Evolutionary conservation across 116 monocot species (phyloP).

Genomic region (Zostera marina): DNA sequence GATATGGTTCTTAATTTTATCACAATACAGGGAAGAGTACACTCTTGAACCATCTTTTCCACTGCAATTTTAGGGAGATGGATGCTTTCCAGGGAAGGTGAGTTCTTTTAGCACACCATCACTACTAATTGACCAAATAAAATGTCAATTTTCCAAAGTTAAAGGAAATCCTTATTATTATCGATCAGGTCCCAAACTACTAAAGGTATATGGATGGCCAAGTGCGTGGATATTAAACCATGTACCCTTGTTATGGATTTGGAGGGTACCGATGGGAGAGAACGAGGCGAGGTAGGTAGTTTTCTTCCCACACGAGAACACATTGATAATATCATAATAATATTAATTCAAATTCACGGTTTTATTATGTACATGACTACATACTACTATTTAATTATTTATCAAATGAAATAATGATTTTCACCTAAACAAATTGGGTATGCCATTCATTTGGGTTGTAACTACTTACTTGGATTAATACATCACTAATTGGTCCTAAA

Average conservation of each 20-base stretch:
- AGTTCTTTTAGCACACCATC: conserved; percentile 9
- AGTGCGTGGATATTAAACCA: conserved; percentile 56
- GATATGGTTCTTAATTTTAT: no score
- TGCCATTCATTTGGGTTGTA: no score
- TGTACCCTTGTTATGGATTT: conserved; percentile 93
- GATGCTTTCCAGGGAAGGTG: conserved; percentile 88
- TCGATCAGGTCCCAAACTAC: conserved; percentile 81
- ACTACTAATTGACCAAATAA: neutral
- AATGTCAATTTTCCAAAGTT: neutral
- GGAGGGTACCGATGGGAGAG: conserved; percentile 97
- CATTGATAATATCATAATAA: neutral
- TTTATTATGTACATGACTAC: no score
- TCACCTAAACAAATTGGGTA: no score
- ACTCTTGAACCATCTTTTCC: conserved; percentile 78
- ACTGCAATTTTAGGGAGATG: conserved; percentile 86
- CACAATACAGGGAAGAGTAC: conserved; percentile 83
- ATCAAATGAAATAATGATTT: no score
- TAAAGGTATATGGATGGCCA: conserved; percentile 92
- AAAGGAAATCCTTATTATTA: neutral
- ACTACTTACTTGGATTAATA: no score
- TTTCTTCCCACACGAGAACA: neutral
- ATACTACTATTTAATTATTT: no score
- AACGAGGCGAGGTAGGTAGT: conserved; percentile 75
- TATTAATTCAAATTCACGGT: neutral
- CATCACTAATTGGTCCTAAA: no score